Conservation (phyloP, 108 stramenopile genomes). For the Fragilaria crotonensis region DNA sequence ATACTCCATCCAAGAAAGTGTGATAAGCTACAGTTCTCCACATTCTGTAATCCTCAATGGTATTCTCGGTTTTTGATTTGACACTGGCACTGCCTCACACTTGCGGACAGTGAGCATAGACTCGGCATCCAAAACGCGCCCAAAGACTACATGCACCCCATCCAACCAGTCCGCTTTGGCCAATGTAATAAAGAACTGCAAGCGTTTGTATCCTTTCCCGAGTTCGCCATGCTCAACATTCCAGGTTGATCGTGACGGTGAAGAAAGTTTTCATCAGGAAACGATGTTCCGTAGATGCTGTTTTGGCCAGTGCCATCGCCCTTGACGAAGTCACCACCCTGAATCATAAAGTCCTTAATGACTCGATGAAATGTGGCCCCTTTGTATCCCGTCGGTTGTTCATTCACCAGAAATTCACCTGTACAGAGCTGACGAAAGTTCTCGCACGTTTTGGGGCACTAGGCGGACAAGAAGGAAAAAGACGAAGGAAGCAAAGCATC, state of each 20-base stretch:
- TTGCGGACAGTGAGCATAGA: slow-evolving; percentile 88
- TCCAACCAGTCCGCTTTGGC: slow-evolving; percentile 90
- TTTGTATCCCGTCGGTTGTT: slow-evolving; percentile 90
- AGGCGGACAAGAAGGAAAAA: background rate
- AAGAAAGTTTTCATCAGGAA: slow-evolving; percentile 92
- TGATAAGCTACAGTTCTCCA: slow-evolving; percentile 82
- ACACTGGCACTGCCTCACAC: slow-evolving; percentile 78
- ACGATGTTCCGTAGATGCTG: slow-evolving; percentile 78
- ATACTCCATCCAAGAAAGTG: too few species aligned
- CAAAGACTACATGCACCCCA: slow-evolving; percentile 93
- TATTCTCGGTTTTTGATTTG: slow-evolving; percentile 49
- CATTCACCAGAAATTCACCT: slow-evolving; percentile 82
- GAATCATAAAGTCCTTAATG: slow-evolving; percentile 87
- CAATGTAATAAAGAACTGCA: slow-evolving; percentile 98
- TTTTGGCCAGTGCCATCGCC: slow-evolving; percentile 88
- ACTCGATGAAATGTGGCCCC: slow-evolving; percentile 90
- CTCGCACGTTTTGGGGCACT: slow-evolving; percentile 92
- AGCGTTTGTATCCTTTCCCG: slow-evolving; percentile 89
- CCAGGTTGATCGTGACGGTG: slow-evolving; percentile 87
- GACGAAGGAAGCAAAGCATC: background rate
- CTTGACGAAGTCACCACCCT: slow-evolving; percentile 92
- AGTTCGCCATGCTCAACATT: slow-evolving; percentile 90
- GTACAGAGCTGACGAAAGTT: slow-evolving; percentile 46
- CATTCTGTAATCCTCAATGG: slow-evolving; percentile 70
- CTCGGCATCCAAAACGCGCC: slow-evolving; percentile 87